Percentiles rank a stretch among this genome's conserved stretches.
phyloP scores from a whole-genome alignment of 345 rosid species.

The Lagerstroemia speciosa region DNA sequence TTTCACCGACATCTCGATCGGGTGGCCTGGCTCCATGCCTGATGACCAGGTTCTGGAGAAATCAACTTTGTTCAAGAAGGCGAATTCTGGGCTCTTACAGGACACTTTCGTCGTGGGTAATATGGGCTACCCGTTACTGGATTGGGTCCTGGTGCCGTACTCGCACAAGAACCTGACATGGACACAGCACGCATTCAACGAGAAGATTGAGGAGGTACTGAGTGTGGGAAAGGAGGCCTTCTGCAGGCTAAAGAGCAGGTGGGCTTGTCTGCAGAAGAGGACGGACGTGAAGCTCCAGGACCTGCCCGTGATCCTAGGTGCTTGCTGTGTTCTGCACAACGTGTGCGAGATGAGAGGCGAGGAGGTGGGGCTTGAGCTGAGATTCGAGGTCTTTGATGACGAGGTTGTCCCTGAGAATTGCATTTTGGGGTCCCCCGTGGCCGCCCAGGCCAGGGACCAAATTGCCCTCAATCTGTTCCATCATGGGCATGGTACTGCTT shows the following conservation, averaged over 20 bases:
- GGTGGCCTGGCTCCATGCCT: slow-evolving; percentile 73
- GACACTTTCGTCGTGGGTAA: slow-evolving; percentile 66
- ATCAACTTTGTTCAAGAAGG: slow-evolving; percentile 54
- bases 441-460: slow-evolving; percentile 52
- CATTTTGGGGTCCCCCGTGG: slow-evolving; percentile 29
- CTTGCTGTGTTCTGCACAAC: slow-evolving; percentile 77
- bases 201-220: slow-evolving; percentile 39
- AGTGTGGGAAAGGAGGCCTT: slow-evolving; percentile 41
- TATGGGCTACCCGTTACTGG: slow-evolving; percentile 52
- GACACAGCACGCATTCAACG: slow-evolving; percentile 71
- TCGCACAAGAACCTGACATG: slow-evolving; percentile 62
- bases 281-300: slow-evolving; percentile 76
- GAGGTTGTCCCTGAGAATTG: slow-evolving; percentile 53
- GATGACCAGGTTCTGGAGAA: slow-evolving; percentile 67
- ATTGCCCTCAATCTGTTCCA: slow-evolving; percentile 71
- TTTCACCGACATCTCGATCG: slow-evolving; percentile 73
- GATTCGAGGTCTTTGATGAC: slow-evolving; percentile 52
- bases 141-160: slow-evolving; percentile 75
- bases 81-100: slow-evolving; percentile 40
- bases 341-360: slow-evolving; percentile 73
- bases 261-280: slow-evolving; percentile 73
- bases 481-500: slow-evolving; percentile 44
- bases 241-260: slow-evolving; percentile 51
- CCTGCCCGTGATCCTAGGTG: slow-evolving; percentile 71
- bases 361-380: slow-evolving; percentile 31